Evolutionary conservation across 176 grass and related monocot genomes (phyloP), one percentile per base, ranked within the genome.

Genomic region (Oryza meyeriana): DNA sequence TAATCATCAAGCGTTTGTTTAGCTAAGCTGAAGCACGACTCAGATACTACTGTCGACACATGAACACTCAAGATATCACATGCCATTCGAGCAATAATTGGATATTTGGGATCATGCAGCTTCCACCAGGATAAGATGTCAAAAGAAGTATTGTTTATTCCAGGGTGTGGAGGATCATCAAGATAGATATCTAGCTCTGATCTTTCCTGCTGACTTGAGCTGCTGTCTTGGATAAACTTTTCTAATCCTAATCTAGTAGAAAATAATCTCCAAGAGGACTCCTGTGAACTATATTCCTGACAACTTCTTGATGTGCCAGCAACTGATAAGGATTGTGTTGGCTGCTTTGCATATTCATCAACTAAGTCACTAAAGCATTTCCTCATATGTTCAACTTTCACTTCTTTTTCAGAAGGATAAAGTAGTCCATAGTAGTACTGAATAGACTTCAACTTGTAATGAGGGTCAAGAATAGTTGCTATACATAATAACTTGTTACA

Each of bases 381-480:
- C 26, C 40, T 79, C 18, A 77, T 41, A 0, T 3, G 11, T 7
- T 79, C 27, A 13, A 63, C 14, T 17, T 44, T 45, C 5, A 22
- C 18, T 31, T 28, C n/a, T 47, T 16, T 40, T 1, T 22, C 17
- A 47, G 22, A 66, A 25, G 76, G 69, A 39, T 76, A 80, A 44
- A 89, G 66, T 33, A 80, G 9, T 44, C 66, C 73, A 33, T 69
- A 85, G 50, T 39, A 89, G 30, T 81, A 89, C 20, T 85, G 47
- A 3, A 89, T 72, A 3, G 81, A 80, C 48, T 80, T 84, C 63
- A 89, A 50, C 22, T 81, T 89, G 63, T 80, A 89, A 29, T 63
- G 48, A 69, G 81, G 81, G 50, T 89, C 87, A 47, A 89, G 74
- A 76, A 84, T 67, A 13, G 63, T 84, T 14, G 77, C 76, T 32